These are phyloP conservation scores for Brettanomyces nanus DNA, from an alignment of 805 yeast species.

Conservation along the genomic window DNA sequence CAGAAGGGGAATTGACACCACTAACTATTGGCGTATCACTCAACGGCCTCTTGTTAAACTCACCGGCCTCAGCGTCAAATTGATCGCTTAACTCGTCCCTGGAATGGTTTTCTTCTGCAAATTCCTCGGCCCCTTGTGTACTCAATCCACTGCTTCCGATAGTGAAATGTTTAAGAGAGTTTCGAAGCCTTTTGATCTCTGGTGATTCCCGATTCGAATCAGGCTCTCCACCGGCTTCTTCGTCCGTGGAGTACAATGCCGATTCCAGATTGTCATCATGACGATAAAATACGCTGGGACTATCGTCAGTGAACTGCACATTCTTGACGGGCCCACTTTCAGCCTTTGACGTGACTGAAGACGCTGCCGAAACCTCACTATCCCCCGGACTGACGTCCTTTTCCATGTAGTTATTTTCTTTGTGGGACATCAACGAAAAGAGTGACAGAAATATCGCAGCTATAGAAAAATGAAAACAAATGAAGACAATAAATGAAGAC, in stretches of 20 bases:
- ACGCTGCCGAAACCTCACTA: not conserved
- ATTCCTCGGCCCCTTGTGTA: not conserved
- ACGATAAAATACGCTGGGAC: constrained; percentile 12
- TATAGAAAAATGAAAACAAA: too few relatives aligned
- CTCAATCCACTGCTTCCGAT: not conserved
- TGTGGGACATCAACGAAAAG: too few relatives aligned
- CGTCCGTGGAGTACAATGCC: constrained; percentile 20
- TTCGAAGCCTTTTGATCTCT: not conserved
- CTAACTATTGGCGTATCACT: constrained; percentile 69
- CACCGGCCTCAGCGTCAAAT: not conserved
- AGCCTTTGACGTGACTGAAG: not conserved
- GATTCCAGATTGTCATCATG: constrained; percentile 11
- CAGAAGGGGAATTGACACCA: constrained; percentile 44
- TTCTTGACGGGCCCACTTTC: constrained; percentile 4
- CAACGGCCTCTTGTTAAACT: constrained; percentile 62
- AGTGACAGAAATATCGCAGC: too few relatives aligned
- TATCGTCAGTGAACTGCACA: constrained; percentile 15
- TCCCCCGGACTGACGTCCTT: not conserved
- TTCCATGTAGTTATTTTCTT: too few relatives aligned
- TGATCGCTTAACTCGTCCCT: not conserved
- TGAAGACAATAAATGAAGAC: too few relatives aligned
- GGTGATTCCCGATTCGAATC: not conserved
- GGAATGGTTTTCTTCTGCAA: not conserved
- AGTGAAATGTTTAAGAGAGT: not conserved
- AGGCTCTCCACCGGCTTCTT: constrained; percentile 6